Base-by-base conservation (phyloP, 148 eudicot genomes). In the Dianthus caryophyllus region DNA sequence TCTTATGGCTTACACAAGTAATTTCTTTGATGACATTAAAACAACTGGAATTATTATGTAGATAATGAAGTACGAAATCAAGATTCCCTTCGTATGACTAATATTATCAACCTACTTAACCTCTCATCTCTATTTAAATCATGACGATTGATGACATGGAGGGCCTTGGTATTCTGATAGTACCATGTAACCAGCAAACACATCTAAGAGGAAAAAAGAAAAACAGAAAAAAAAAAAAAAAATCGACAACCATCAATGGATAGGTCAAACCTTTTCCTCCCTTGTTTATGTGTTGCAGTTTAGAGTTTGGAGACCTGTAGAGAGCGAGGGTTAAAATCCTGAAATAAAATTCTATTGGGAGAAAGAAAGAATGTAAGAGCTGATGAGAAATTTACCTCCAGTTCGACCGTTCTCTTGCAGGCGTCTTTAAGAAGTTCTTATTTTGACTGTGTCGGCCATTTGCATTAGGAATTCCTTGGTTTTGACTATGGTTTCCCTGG, bases 401-500 rank as follows among this genome's bases (percentile, higher is more conserved):
- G 21, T 70, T 75, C 4, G 81, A 77, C 65, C 78, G 72, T 33
- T 85, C 83, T 64, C 55, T 74, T 72, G 41, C 70, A 5, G 39
- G 69, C 54, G 83, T 75, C 64, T 70, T 75, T 36, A 20, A 44
- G 58, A 77, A 80, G 62, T 76, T 85, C 38, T 67, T 77, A 74
- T 75, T 74, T 64, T 73, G 93, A 71, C 76, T 66, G 63, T 81
- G 75, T n/a, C 61, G 63, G 29, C 51, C 61, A 60, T 67, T 71
- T 49, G 73, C 48, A 66, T 25, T 65, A 58, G 73, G 80, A 38
- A 66, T 54, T 44, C 76, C 78, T 60, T 71, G 69, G 55, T 21
- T 73, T 67, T 73, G 80, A 66, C 75, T 77, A 27, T 39, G 57
- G 77, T 79, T 82, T 29, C 78, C 77, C 88, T 85, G 88, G 76